Percentiles rank a stretch among this genome's conserved stretches.
These are phyloP conservation scores for Boletus reticuloceps DNA, from an alignment of 768 basidiomycete genomes.

Conservation along the genomic window DNA sequence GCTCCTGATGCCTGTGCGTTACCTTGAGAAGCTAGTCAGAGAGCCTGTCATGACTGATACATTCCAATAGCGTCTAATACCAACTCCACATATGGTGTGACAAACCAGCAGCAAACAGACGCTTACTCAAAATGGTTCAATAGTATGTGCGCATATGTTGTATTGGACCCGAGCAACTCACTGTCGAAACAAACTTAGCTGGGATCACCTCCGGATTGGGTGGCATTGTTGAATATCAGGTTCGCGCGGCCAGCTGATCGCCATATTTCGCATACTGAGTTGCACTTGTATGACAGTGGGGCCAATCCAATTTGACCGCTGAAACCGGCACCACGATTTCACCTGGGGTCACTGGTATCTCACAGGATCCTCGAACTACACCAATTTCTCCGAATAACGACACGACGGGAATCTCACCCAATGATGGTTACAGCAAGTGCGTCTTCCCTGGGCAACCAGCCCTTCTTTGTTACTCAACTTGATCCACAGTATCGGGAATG, in stretches of 20 bases:
- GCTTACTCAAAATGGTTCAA: constrained; percentile 55
- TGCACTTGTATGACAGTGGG: constrained; percentile 43
- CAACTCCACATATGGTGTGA: constrained; percentile 46
- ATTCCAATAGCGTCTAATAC: constrained; percentile 14
- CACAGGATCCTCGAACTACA: constrained; percentile 32
- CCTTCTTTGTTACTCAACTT: constrained; percentile 1
- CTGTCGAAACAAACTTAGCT: constrained; percentile 26
- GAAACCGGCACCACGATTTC: constrained; percentile 46
- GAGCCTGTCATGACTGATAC: background rate
- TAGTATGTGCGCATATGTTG: constrained; percentile 32
- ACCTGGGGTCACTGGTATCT: constrained; percentile 26
- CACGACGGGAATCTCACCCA: constrained; percentile 53
- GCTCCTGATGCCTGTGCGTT: constrained; percentile 31
- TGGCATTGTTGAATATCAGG: constrained; percentile 31
- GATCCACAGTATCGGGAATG: constrained; percentile 26
- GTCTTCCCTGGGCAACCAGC: constrained; percentile 5
- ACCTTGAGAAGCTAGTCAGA: background rate
- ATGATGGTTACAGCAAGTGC: constrained; percentile 57
- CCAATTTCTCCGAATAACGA: constrained; percentile 28
- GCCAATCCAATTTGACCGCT: constrained; percentile 49
- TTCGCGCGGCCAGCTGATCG: constrained; percentile 5
- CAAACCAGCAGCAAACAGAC: constrained; percentile 48
- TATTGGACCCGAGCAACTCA: constrained; percentile 1
- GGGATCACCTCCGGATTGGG: constrained; percentile 38
- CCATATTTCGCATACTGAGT: constrained; percentile 7